Conservation (phyloP, 352 stramenopile genomes). For the Globisporangium paroecandrum region DNA sequence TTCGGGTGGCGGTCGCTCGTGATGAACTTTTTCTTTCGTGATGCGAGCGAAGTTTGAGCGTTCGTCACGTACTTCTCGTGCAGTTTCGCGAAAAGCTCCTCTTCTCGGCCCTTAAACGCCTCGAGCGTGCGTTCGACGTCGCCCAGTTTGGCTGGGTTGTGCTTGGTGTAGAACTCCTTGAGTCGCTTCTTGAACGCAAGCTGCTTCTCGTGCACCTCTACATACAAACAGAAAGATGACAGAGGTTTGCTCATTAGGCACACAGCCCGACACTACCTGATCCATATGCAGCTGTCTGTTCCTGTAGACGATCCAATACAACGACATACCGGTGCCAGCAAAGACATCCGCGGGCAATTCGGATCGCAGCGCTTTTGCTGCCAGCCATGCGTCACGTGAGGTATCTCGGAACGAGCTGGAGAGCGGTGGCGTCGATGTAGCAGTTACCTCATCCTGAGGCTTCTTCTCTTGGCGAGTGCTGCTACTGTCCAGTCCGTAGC, state of each 20-base stretch:
- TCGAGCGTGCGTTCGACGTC: constrained; percentile 55
- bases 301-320: background rate
- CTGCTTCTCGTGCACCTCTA: constrained; percentile 7
- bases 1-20: constrained; percentile 71
- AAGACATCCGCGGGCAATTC: constrained; percentile 14
- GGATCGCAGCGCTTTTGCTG: constrained; percentile 24
- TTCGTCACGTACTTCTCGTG: constrained; percentile 52
- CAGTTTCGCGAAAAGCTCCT: constrained; percentile 69
- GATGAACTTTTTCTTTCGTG: constrained; percentile 46
- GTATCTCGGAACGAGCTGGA: constrained; percentile 30
- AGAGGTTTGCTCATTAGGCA: background rate
- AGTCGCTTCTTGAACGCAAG: constrained; percentile 35
- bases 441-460: background rate
- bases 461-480: constrained; percentile 6
- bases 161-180: constrained; percentile 60
- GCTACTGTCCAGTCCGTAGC: constrained; percentile 39
- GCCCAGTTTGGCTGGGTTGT: constrained; percentile 58
- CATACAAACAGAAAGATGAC: background rate
- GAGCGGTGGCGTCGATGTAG: constrained; percentile 4
- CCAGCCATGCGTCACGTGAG: constrained; percentile 26
- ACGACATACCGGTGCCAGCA: constrained; percentile 1
- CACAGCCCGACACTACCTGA: background rate
- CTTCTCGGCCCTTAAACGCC: constrained; percentile 51
- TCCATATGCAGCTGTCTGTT: background rate
- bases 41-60: constrained; percentile 25